Base-by-base conservation (phyloP, 805 yeast species). In the Yarrowia divulgata region DNA sequence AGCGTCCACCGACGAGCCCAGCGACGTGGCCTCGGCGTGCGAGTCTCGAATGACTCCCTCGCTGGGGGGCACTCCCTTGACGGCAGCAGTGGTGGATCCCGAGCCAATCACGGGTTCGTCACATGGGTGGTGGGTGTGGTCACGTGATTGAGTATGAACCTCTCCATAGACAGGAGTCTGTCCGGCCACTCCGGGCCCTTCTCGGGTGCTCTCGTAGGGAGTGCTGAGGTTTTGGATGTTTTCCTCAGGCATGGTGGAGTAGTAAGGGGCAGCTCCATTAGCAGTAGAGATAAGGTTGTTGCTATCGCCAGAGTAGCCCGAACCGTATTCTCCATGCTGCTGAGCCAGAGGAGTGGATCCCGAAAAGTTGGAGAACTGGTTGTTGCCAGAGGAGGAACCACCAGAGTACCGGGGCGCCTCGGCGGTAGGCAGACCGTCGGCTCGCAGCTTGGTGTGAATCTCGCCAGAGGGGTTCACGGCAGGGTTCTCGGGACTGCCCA, bases 1-100 rank as follows among this genome's bases (percentile, higher is more conserved):
- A 23, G 62, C 46, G 63, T 60, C 66, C 43, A 60, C 52, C 13
- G 66, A 60, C 8, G 66, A 60, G 29, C 52, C 66, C 18, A 60
- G 42, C 1, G 66, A 60, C 18, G 64, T 58, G 39, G 39, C 46
- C n/a, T 42, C 39, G 10, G 1, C 40, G 16, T 32, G 40, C 2
- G 42, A 2, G 40, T 29, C 46, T 0, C 3, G 16, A 16, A 58
- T 42, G 29, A 42, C 50, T 0, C 50, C 50, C 7, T 58, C n/a
- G 7, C 52, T 18, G 12, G 66, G 66, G 13, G 66, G 42, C 29
- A 58, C 50, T 2, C 64, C 64, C 32, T 58, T 58, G 50, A 43
- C 66, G 2, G 52, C 66, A 1, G 50, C 66, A 4, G 66, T 45
- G 9, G 63, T 55, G 0, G 62, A 39, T n/a, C 58, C 58, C 1